Conservation (phyloP, 768 basidiomycete species). For the Rhodotorula sphaerocarpa region DNA sequence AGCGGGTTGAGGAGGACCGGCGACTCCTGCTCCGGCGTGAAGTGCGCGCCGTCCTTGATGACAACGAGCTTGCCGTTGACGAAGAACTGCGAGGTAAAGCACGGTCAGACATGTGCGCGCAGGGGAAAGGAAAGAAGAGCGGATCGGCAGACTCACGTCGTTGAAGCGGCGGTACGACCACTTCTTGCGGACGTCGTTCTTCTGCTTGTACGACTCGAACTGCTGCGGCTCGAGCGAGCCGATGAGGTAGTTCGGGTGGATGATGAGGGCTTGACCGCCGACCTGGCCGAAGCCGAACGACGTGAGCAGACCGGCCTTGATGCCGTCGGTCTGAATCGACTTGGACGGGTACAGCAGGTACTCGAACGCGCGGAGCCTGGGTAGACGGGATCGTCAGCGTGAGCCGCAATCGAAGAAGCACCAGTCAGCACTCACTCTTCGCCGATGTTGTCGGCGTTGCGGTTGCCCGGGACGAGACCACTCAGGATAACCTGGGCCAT, state of each 20-base stretch:
- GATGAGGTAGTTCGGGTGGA: slow-evolving; percentile 85
- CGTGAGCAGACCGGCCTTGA: slow-evolving; percentile 51
- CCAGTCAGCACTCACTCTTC: not conserved
- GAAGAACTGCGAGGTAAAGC: slow-evolving; percentile 6
- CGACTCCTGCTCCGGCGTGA: slow-evolving; percentile 71
- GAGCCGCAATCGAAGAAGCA: slow-evolving; percentile 57
- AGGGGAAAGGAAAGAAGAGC: not conserved
- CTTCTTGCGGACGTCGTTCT: slow-evolving; percentile 62
- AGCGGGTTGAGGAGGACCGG: slow-evolving; percentile 69
- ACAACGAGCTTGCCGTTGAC: slow-evolving; percentile 56
- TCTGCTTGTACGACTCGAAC: slow-evolving; percentile 67
- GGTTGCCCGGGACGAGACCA: slow-evolving; percentile 87
- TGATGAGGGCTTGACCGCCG: slow-evolving; percentile 76
- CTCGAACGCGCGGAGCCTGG: slow-evolving; percentile 68
- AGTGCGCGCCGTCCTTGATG: slow-evolving; percentile 89
- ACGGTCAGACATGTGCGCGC: not conserved
- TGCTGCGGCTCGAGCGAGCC: slow-evolving; percentile 68
- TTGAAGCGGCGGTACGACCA: slow-evolving; percentile 48
- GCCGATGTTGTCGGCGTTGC: slow-evolving; percentile 53
- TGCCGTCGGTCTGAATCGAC: slow-evolving; percentile 76
- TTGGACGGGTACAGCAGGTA: slow-evolving; percentile 96
- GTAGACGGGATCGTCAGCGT: slow-evolving; percentile 47
- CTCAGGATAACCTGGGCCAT: slow-evolving; percentile 73
- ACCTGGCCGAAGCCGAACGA: slow-evolving; percentile 99
- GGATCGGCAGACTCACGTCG: slow-evolving; percentile 23